Percentiles rank a stretch among this genome's conserved stretches.
phyloP scores from a whole-genome alignment of 1,139 yeast species.

The Pichia sorboxylosa region DNA sequence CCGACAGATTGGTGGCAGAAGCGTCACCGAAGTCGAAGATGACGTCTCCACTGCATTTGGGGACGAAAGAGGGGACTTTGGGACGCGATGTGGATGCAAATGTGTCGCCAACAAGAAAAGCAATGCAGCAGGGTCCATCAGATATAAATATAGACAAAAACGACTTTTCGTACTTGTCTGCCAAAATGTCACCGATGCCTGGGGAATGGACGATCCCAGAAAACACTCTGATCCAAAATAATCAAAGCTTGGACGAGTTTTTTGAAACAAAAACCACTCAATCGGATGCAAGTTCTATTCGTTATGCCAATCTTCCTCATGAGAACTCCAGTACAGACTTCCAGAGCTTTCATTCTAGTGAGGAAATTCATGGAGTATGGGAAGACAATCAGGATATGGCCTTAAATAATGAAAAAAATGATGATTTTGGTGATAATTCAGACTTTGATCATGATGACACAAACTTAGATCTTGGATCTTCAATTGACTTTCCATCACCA shows the following conservation, averaged over 20 bases:
- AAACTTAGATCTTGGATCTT: too few species aligned
- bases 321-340: background rate
- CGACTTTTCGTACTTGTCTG: constrained; percentile 18
- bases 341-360: background rate
- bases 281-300: constrained; percentile 5
- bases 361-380: constrained; percentile 4
- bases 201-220: constrained; percentile 17
- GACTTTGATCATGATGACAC: background rate
- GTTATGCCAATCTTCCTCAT: too few species aligned
- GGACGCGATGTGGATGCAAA: too few species aligned
- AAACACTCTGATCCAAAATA: constrained; percentile 1
- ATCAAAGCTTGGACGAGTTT: constrained; percentile 3
- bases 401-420: background rate
- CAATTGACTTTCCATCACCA: too few species aligned
- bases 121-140: too few species aligned
- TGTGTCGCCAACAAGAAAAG: too few species aligned
- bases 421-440: background rate
- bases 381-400: background rate
- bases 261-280: constrained; percentile 1
- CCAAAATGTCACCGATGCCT: constrained; percentile 20
- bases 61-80: too few species aligned
- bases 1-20: too few species aligned
- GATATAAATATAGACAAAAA: too few species aligned
- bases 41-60: constrained; percentile 1
- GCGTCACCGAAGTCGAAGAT: background rate